Base-by-base conservation (phyloP, 2,329 filamentous ascomycete genomes). In the Beauveria sp. region DNA sequence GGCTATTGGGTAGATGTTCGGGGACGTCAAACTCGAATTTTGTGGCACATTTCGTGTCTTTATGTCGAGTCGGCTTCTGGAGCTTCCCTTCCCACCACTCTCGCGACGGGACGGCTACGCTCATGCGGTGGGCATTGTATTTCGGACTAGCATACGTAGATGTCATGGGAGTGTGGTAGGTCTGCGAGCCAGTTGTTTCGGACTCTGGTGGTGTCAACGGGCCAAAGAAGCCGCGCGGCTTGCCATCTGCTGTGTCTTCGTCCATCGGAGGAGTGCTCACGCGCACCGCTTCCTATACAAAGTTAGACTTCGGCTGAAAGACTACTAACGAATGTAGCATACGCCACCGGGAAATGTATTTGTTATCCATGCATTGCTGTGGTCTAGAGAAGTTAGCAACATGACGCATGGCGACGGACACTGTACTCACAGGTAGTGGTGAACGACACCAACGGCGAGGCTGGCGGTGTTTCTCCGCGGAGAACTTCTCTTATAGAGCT, bases 1-100 rank as follows among this genome's bases (percentile, higher is more conserved):
- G 79, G 65, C 80, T 82, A 61, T 64, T 77, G 37, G 79, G 78
- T 8, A 80, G 69, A 63, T 83, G 80, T 63, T 82, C 78, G 2
- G 79, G 78, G 12, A 82, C 63, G 52, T 81, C 74, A 62, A 83
- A 81, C 53, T 77, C 70, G 61, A 83, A 83, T 5, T 63, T 56
- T 24, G 59, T 61, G 9, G 64, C 28, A 20, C 58, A 60, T 26
- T 63, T 57, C 0, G 67, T 59, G 16, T 65, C 60, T 24, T 66
- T 63, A 7, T 66, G 68, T 5, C 67, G 66, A 5, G 59, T 50
- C 4, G 65, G 59, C 6, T 67, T 63, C 59, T 62, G 65, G 44
- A 70, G 69, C 48, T 67, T 61, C 10, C 67, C 66, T 30, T 76
- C 73, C 73, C 71, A 75, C 73, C 73, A 76, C 60, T 76, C 72